Conservation (phyloP, 495 filamentous ascomycete species). For the Chaetomidium leptoderma region DNA sequence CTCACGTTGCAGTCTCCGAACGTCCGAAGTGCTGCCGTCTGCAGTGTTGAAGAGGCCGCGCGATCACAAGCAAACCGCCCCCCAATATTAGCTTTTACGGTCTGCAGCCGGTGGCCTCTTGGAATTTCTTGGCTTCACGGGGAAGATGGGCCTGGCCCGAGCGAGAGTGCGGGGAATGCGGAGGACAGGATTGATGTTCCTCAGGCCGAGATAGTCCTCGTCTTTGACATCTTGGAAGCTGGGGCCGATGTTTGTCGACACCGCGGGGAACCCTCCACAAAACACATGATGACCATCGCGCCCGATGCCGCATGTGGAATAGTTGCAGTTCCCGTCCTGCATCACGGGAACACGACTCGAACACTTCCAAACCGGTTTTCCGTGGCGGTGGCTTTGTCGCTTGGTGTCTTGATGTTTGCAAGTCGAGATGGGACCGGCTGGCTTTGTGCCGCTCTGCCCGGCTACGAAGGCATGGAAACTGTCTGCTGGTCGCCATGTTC, state of each 20-base stretch:
- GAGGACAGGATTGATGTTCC: neutral
- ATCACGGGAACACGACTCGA: neutral
- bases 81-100: neutral
- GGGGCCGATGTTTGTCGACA: neutral
- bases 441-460: neutral
- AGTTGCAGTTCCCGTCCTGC: neutral
- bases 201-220: neutral
- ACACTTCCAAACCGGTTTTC: conserved; percentile 5
- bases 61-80: neutral
- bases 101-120: neutral
- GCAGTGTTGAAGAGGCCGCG: neutral
- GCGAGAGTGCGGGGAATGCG: conserved; percentile 4
- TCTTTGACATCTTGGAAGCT: conserved; percentile 1
- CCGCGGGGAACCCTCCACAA: conserved; percentile 3
- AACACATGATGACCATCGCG: neutral
- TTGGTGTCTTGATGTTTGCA: neutral
- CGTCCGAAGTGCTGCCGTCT: neutral
- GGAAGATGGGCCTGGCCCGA: neutral
- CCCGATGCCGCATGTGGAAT: neutral
- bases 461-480: no score
- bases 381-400: neutral
- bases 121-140: conserved; percentile 6
- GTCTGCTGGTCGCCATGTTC: no score
- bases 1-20: neutral
- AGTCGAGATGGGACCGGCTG: neutral